Evolutionary conservation across 2,329 filamentous ascomycete genomes (phyloP).

Genomic region (Cytospora leucostoma): DNA sequence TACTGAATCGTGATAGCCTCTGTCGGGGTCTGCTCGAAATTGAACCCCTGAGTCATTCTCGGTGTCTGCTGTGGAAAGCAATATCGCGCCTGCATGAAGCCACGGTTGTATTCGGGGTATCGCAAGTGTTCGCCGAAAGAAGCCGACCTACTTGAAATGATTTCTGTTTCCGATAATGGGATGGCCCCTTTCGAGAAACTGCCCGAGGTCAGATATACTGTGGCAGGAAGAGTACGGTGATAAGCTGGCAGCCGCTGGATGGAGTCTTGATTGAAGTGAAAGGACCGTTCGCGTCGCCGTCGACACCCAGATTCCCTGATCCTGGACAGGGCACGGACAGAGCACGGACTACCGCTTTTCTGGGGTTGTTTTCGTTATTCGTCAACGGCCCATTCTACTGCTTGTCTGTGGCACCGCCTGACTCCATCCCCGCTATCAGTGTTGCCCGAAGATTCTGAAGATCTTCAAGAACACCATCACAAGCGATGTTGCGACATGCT

Average conservation of each 20-base stretch:
- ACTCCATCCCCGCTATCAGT: not conserved
- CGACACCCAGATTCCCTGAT: not conserved
- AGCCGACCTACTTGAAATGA: not conserved
- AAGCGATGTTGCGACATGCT: not conserved
- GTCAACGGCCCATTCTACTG: conserved; percentile 7
- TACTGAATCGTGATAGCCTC: not conserved
- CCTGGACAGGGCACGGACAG: not conserved
- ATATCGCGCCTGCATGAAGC: conserved; percentile 11
- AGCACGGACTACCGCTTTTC: conserved; percentile 1
- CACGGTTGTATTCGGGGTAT: conserved; percentile 2
- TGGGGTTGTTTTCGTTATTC: not conserved
- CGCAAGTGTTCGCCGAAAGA: conserved; percentile 8
- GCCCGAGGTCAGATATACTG: conserved; percentile 1
- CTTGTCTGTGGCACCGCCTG: conserved; percentile 6
- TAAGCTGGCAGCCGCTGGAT: conserved; percentile 5
- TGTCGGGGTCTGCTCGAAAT: not conserved
- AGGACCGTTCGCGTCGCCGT: conserved; percentile 1
- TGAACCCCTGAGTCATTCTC: conserved; percentile 7
- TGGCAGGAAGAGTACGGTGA: not conserved
- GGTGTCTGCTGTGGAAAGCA: not conserved
- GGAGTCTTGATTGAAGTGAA: not conserved
- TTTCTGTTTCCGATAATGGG: not conserved
- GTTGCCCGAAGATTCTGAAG: not conserved
- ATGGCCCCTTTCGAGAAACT: conserved; percentile 2
- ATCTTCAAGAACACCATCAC: too few species aligned